Conservation (phyloP, 768 basidiomycete species). For the Lyophyllum atratum region DNA sequence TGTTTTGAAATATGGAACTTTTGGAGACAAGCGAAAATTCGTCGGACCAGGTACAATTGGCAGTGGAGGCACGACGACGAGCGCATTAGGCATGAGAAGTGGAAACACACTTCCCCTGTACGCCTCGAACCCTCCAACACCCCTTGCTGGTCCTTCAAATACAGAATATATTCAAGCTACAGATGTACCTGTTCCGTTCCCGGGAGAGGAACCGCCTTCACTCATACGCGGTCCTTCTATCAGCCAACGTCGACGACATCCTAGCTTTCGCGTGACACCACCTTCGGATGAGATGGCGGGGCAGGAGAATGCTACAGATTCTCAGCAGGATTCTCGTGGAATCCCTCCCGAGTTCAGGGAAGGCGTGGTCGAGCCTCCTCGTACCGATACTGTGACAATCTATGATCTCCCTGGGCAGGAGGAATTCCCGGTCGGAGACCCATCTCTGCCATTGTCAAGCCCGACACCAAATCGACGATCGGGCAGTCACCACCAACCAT, state of each 20-base stretch:
- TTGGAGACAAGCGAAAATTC: slow-evolving; percentile 22
- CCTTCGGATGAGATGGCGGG: slow-evolving; percentile 26
- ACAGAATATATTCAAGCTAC: slow-evolving; percentile 33
- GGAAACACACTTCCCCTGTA: slow-evolving; percentile 37
- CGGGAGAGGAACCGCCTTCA: slow-evolving; percentile 13
- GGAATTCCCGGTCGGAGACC: slow-evolving; percentile 3
- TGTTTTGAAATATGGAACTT: slow-evolving; percentile 29
- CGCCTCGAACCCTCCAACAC: slow-evolving; percentile 38
- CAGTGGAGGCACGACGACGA: slow-evolving; percentile 28
- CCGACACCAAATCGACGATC: slow-evolving; percentile 14
- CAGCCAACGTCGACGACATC: slow-evolving; percentile 24
- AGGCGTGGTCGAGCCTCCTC: slow-evolving; percentile 5
- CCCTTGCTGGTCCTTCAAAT: slow-evolving; percentile 32
- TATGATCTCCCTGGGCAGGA: slow-evolving; percentile 18
- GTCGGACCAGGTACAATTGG: slow-evolving; percentile 23
- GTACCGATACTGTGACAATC: slow-evolving; percentile 18
- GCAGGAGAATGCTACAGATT: slow-evolving; percentile 27
- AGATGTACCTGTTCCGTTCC: slow-evolving; percentile 31
- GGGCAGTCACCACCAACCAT: slow-evolving; percentile 6
- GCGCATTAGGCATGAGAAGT: slow-evolving; percentile 28
- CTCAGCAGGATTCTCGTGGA: slow-evolving; percentile 16
- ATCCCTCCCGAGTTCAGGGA: slow-evolving; percentile 21
- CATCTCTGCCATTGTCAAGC: slow-evolving; percentile 6
- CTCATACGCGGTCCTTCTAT: slow-evolving; percentile 17
- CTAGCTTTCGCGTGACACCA: slow-evolving; percentile 33